phyloP scores from a whole-genome alignment of 1,284 basidiomycete genomes.

The Stygiomarasmius scandens region DNA sequence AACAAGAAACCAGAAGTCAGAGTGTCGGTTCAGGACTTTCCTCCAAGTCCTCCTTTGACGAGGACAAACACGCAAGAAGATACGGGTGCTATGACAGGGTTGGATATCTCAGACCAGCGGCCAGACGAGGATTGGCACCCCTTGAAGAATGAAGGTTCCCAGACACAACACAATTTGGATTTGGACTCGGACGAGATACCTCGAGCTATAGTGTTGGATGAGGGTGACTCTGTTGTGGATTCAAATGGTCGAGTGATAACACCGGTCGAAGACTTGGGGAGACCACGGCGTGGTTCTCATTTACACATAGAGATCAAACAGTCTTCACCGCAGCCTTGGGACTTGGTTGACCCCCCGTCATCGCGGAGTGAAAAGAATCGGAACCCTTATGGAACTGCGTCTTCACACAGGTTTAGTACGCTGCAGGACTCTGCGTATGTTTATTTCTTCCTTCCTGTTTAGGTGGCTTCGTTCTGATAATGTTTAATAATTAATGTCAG shows the following conservation, averaged over 20 bases:
- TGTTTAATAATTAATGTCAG: conserved; percentile 25
- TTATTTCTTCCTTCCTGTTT: conserved; percentile 17
- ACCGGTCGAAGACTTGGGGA: neutral
- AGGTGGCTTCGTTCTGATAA: neutral
- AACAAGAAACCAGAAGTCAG: conserved; percentile 5
- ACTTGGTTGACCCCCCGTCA: conserved; percentile 50
- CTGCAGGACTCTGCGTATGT: conserved; percentile 33
- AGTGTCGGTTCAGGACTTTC: conserved; percentile 1
- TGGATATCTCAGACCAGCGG: neutral
- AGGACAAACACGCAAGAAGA: conserved; percentile 5
- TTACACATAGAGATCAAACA: conserved; percentile 8
- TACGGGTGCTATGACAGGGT: neutral
- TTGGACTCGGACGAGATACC: neutral
- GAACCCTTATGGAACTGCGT: conserved; percentile 28
- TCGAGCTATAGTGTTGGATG: neutral
- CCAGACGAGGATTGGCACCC: conserved; percentile 6
- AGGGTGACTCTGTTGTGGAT: conserved; percentile 12
- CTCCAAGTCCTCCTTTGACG: conserved; percentile 6
- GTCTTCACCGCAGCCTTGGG: conserved; percentile 62
- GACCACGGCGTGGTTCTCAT: conserved; percentile 1
- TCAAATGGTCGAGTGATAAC: conserved; percentile 7
- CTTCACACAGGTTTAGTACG: conserved; percentile 34
- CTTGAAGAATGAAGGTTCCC: conserved; percentile 1
- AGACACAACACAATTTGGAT: neutral
- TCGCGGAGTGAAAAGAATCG: conserved; percentile 30